Evolutionary conservation across 148 eudicot species (phyloP).

Genomic region (Rhododendron williamsianum): DNA sequence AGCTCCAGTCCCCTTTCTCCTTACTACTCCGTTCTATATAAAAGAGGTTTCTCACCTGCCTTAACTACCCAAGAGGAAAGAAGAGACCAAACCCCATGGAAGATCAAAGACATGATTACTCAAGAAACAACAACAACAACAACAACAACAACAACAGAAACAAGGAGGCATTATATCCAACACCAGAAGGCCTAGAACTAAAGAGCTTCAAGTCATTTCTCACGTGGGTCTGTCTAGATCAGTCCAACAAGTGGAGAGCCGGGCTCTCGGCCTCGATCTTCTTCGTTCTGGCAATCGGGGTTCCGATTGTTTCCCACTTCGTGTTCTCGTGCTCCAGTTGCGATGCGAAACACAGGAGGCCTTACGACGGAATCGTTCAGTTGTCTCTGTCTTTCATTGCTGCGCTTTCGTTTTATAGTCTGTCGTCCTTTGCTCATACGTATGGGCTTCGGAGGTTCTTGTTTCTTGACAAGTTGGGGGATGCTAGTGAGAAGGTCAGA

Average conservation of each 20-base stretch:
- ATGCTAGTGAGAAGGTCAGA: constrained; percentile 59
- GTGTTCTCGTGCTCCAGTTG: constrained; percentile 45
- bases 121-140: constrained; percentile 12
- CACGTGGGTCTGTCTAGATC: constrained; percentile 64
- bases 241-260: constrained; percentile 48
- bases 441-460: constrained; percentile 68
- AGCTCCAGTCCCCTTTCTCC: too few relatives aligned
- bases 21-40: too few relatives aligned
- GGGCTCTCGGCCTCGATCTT: constrained; percentile 64
- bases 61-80: neutral
- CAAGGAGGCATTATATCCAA: constrained; percentile 6
- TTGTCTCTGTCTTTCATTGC: constrained; percentile 55
- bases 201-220: constrained; percentile 34
- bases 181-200: constrained; percentile 29
- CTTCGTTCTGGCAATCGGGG: constrained; percentile 45
- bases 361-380: constrained; percentile 65
- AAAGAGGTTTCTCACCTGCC: neutral
- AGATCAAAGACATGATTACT: constrained; percentile 12
- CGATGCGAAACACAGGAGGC: constrained; percentile 45
- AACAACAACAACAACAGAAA: neutral
- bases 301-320: constrained; percentile 61
- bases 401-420: constrained; percentile 47
- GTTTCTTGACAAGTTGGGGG: constrained; percentile 61
- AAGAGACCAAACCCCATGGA: constrained; percentile 6
- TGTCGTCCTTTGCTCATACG: constrained; percentile 46